phyloP scores from a whole-genome alignment of 768 basidiomycete genomes.

The Boletus sp. region DNA sequence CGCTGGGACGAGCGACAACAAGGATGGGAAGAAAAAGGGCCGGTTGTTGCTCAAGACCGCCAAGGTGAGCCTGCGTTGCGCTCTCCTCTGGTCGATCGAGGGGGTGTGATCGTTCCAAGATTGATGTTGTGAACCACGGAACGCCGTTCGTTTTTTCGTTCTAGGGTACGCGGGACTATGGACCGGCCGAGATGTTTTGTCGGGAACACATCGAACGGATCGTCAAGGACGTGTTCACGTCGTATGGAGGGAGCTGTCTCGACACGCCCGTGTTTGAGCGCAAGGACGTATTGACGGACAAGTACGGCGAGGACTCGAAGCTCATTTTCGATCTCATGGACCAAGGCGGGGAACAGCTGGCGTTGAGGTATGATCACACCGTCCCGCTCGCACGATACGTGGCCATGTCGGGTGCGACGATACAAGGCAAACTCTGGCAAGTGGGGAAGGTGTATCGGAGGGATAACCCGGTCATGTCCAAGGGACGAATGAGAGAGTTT shows the following conservation, averaged over 20 bases:
- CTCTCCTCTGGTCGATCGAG: not conserved
- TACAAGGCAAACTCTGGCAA: slow-evolving; percentile 88
- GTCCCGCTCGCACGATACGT: slow-evolving; percentile 95
- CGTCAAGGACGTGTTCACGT: slow-evolving; percentile 84
- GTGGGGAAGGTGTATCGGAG: slow-evolving; percentile 98
- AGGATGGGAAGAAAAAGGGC: slow-evolving; percentile 62
- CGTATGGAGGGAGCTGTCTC: slow-evolving; percentile 86
- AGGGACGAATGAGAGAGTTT: slow-evolving; percentile 98
- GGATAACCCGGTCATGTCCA: slow-evolving; percentile 96
- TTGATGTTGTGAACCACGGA: not conserved
- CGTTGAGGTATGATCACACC: slow-evolving; percentile 93
- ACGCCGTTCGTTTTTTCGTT: not conserved
- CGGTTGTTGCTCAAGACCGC: slow-evolving; percentile 86
- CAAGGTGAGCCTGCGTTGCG: slow-evolving; percentile 56
- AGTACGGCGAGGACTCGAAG: slow-evolving; percentile 97
- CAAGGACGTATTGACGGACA: slow-evolving; percentile 92
- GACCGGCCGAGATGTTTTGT: slow-evolving; percentile 88
- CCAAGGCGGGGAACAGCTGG: slow-evolving; percentile 95
- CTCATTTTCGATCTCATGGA: slow-evolving; percentile 97
- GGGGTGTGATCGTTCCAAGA: slow-evolving; percentile 13
- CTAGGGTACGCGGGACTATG: slow-evolving; percentile 94
- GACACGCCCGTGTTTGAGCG: slow-evolving; percentile 99
- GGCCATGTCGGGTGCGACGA: slow-evolving; percentile 89
- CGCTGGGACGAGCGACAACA: slow-evolving; percentile 37
- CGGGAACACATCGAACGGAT: slow-evolving; percentile 87